A percentile compares a stretch with the other conserved stretches of the same genome.
Conservation (phyloP, 2,329 filamentous ascomycete species). For the Phialophora expanda region DNA sequence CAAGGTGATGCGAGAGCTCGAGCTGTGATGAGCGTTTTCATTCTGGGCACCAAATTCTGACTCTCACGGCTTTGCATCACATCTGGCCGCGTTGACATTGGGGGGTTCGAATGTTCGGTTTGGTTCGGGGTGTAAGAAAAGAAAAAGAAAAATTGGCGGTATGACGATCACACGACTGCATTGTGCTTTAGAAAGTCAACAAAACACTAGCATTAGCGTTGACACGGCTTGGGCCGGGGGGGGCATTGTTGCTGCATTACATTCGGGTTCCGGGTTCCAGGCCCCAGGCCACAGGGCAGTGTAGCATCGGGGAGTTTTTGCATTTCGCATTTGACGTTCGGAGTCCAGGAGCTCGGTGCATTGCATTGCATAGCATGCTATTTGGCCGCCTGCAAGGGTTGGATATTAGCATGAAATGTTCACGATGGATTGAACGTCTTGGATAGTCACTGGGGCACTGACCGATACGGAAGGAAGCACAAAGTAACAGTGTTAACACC, state of each 20-base stretch:
- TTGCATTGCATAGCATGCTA: too few relatives aligned
- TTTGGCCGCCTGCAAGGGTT: too few relatives aligned
- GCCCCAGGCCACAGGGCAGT: not conserved
- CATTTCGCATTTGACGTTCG: not conserved
- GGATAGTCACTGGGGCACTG: too few relatives aligned
- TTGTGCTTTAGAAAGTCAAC: not conserved
- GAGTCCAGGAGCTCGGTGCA: too few relatives aligned
- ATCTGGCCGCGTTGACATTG: not conserved
- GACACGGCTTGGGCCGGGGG: too few relatives aligned
- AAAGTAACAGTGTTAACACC: too few relatives aligned
- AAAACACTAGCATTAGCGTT: not conserved
- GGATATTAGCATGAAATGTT: too few relatives aligned
- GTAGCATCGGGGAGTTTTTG: not conserved
- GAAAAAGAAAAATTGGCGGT: not conserved
- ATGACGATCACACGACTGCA: not conserved
- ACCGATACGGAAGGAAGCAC: too few relatives aligned
- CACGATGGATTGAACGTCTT: too few relatives aligned
- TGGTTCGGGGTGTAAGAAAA: not conserved
- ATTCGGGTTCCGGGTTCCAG: not conserved
- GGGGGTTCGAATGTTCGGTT: not conserved
- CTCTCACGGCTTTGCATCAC: not conserved
- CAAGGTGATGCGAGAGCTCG: not conserved
- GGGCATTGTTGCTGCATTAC: not conserved
- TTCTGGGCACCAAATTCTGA: not conserved
- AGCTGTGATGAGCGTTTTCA: not conserved